A percentile compares a stretch with the other conserved stretches of the same genome.
These are phyloP conservation scores for Globisporangium echinulatum DNA, from an alignment of 352 stramenopile genomes.

Conservation along the genomic window DNA sequence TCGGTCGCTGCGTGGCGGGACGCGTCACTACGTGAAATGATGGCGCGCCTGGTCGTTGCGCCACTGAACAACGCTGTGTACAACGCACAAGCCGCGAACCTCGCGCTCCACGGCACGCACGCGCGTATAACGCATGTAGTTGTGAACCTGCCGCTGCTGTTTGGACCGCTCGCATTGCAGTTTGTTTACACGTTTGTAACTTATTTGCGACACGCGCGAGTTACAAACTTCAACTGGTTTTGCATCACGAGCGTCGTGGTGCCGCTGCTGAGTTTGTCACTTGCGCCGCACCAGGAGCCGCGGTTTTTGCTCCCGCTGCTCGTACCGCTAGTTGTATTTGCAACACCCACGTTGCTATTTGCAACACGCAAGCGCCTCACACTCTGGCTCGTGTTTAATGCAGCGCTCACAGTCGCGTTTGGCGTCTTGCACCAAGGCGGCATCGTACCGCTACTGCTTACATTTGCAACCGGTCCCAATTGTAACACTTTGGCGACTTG, in stretches of 20 bases:
- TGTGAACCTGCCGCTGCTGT: slow-evolving; percentile 93
- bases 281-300: slow-evolving; percentile 92
- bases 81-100: slow-evolving; percentile 88
- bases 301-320: slow-evolving; percentile 87
- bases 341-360: background rate
- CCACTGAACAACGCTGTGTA: slow-evolving; percentile 89
- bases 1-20: no score
- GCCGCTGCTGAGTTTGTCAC: slow-evolving; percentile 78
- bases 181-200: slow-evolving; percentile 30
- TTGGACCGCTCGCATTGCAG: slow-evolving; percentile 76
- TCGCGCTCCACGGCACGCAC: slow-evolving; percentile 90
- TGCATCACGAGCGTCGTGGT: slow-evolving; percentile 38
- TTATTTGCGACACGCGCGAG: background rate
- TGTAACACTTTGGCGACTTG: no score
- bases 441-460: slow-evolving; percentile 51
- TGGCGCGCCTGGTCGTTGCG: slow-evolving; percentile 32
- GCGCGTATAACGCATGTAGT: slow-evolving; percentile 77
- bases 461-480: slow-evolving; percentile 16
- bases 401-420: slow-evolving; percentile 49
- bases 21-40: slow-evolving; percentile 5
- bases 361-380: slow-evolving; percentile 3
- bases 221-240: background rate
- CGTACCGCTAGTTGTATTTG: slow-evolving; percentile 75
- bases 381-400: slow-evolving; percentile 55
- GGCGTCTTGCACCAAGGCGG: slow-evolving; percentile 69